These are phyloP conservation scores for Phycomyces blakesleeanus DNA, from an alignment of 192 early-diverging fungal genomes.

Conservation along the genomic window DNA sequence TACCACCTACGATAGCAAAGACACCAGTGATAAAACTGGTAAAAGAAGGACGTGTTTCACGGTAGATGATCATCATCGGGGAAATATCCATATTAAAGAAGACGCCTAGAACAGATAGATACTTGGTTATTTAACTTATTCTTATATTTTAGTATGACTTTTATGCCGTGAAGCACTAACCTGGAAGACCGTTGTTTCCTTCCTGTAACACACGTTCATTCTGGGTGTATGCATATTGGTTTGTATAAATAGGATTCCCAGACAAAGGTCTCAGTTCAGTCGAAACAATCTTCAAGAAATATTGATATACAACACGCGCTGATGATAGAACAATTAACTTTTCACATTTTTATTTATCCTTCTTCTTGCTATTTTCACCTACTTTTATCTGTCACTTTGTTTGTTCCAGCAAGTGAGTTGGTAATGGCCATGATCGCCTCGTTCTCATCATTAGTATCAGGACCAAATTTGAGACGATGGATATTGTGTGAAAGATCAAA, in stretches of 20 bases:
- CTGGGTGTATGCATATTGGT: constrained; percentile 94
- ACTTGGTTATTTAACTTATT: background rate
- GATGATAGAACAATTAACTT: background rate
- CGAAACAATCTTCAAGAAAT: constrained; percentile 91
- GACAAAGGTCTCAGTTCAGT: constrained; percentile 75
- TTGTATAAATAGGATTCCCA: constrained; percentile 69
- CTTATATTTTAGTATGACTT: too few species aligned
- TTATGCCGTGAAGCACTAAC: constrained; percentile 4
- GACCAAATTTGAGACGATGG: constrained; percentile 79
- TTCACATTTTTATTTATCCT: background rate
- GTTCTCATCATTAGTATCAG: constrained; percentile 19
- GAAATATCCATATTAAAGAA: constrained; percentile 96
- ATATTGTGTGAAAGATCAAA: constrained; percentile 84
- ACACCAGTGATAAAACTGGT: constrained; percentile 85
- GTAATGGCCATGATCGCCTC: constrained; percentile 29
- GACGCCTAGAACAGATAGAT: constrained; percentile 55
- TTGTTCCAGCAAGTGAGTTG: constrained; percentile 67
- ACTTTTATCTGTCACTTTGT: constrained; percentile 51
- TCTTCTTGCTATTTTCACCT: constrained; percentile 14
- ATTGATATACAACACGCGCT: constrained; percentile 77
- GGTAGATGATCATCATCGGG: constrained; percentile 90
- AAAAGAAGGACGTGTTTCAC: constrained; percentile 77
- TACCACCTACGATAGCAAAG: constrained; percentile 90
- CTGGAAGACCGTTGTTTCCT: constrained; percentile 22
- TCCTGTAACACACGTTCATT: constrained; percentile 59